phyloP scores from a whole-genome alignment of 495 filamentous ascomycete species.

The Aspergillus panamensis region DNA sequence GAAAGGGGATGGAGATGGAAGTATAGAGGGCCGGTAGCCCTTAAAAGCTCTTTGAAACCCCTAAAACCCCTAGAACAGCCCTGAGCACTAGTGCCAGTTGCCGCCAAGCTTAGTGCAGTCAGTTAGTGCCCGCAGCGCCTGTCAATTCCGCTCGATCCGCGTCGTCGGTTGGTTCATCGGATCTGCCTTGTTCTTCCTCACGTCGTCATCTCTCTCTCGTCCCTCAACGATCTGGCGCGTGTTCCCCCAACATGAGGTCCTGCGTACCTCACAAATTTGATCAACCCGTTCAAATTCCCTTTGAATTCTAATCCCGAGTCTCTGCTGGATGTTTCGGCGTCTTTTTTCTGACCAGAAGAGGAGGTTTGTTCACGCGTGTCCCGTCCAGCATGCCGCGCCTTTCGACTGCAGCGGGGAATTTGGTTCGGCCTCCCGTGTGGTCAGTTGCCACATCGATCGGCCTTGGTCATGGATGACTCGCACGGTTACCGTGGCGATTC shows the following conservation, averaged over 20 bases:
- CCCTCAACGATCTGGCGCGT: not conserved
- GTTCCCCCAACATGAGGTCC: not conserved
- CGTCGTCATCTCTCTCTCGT: not conserved
- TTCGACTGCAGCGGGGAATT: conserved; percentile 27
- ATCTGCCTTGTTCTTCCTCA: not conserved
- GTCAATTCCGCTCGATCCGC: not conserved
- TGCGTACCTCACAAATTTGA: not conserved
- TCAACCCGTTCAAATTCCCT: not conserved
- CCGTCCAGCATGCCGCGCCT: conserved; percentile 33
- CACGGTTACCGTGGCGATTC: conserved; percentile 21
- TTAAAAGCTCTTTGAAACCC: not conserved
- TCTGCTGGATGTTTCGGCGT: conserved; percentile 39
- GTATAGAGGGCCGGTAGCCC: not conserved
- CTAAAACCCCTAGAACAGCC: not conserved
- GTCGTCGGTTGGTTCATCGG: not conserved
- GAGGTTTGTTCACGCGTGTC: conserved; percentile 26
- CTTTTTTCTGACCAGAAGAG: conserved; percentile 23
- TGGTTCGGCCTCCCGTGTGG: conserved; percentile 17
- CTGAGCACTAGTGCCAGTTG: not conserved
- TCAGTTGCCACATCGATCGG: conserved; percentile 28
- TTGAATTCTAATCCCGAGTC: not conserved
- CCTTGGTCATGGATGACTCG: conserved; percentile 17
- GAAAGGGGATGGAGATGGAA: too few species aligned
- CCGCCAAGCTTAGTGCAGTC: too few species aligned
- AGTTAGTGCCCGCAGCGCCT: too few species aligned